Conservation (phyloP, 2,329 filamentous ascomycete species). For the Fusarium sublunatum region DNA sequence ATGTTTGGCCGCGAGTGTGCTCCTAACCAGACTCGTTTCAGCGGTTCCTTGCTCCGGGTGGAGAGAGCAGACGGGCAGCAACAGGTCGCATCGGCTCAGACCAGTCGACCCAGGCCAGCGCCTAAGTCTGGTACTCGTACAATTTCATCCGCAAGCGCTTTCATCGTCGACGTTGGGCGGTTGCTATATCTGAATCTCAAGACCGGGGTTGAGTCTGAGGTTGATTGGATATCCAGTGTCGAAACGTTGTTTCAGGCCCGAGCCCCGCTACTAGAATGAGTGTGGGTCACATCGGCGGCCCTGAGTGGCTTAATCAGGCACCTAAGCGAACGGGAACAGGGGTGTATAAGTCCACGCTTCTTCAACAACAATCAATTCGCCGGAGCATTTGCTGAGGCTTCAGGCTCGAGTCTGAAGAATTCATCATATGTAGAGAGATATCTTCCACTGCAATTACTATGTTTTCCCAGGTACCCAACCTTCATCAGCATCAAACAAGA, state of each 20-base stretch:
- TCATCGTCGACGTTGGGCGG: slow-evolving; percentile 24
- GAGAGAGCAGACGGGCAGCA: slow-evolving; percentile 24
- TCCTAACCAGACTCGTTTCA: slow-evolving; percentile 33
- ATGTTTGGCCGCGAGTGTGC: slow-evolving; percentile 35
- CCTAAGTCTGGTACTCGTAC: slow-evolving; percentile 35
- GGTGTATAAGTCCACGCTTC: too few relatives aligned
- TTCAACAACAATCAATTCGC: too few relatives aligned
- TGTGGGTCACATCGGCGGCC: too few relatives aligned
- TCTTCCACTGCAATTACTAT: too few relatives aligned
- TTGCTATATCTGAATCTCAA: slow-evolving; percentile 33
- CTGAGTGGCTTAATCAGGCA: too few relatives aligned
- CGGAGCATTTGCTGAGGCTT: too few relatives aligned
- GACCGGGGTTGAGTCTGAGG: slow-evolving; percentile 36
- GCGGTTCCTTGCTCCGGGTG: slow-evolving; percentile 25
- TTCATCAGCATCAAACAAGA: too few relatives aligned
- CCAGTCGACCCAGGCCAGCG: slow-evolving; percentile 40
- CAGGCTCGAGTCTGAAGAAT: too few relatives aligned
- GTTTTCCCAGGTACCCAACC: too few relatives aligned
- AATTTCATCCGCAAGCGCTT: slow-evolving; percentile 39
- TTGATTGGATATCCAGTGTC: slow-evolving; percentile 42
- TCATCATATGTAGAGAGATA: too few relatives aligned
- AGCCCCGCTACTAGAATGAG: neutral
- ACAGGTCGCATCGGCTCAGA: slow-evolving; percentile 28
- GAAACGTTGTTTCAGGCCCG: slow-evolving; percentile 43
- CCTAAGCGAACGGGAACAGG: too few relatives aligned